A percentile compares a stretch with the other conserved stretches of the same genome.
Conservation (phyloP, 768 basidiomycete genomes). For the Phanerodontia chrysosporium region DNA sequence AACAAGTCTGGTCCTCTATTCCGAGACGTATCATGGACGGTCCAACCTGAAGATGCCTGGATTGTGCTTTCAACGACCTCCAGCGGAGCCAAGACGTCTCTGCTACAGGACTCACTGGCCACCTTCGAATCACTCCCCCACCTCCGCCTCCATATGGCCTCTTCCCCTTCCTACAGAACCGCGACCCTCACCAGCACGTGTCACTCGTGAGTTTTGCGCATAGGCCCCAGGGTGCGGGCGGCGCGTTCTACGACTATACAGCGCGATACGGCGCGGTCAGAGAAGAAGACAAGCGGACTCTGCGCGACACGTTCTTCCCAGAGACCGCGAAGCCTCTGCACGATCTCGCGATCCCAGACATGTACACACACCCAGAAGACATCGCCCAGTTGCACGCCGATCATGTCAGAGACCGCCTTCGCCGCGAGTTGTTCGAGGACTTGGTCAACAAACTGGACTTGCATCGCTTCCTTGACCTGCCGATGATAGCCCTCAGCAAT, state of each 20-base stretch:
- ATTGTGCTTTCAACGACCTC: slow-evolving; percentile 19
- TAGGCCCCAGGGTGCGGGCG: slow-evolving; percentile 48
- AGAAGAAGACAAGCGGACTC: slow-evolving; percentile 78
- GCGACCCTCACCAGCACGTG: slow-evolving; percentile 48
- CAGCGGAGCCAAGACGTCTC: slow-evolving; percentile 18
- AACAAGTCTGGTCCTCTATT: slow-evolving; percentile 16
- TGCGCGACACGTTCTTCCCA: slow-evolving; percentile 66
- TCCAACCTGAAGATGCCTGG: slow-evolving; percentile 22
- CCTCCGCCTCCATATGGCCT: slow-evolving; percentile 61
- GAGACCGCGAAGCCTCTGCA: slow-evolving; percentile 30
- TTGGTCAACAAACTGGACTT: slow-evolving; percentile 59
- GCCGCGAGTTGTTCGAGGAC: slow-evolving; percentile 39
- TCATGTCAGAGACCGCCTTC: slow-evolving; percentile 15
- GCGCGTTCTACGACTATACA: slow-evolving; percentile 88
- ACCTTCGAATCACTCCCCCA: slow-evolving; percentile 63
- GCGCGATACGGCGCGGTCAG: slow-evolving; percentile 87
- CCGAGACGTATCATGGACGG: slow-evolving; percentile 19
- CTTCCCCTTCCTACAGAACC: slow-evolving; percentile 65
- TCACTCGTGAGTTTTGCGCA: slow-evolving; percentile 67
- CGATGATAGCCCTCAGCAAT: slow-evolving; percentile 81
- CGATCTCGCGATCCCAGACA: slow-evolving; percentile 18
- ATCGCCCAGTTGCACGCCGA: slow-evolving; percentile 25
- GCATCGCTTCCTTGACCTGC: slow-evolving; percentile 66
- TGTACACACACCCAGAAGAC: slow-evolving; percentile 19
- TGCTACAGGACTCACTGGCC: slow-evolving; percentile 37